Conservation (phyloP, 495 filamentous ascomycete species). For the Chlorociboria aeruginascens region DNA sequence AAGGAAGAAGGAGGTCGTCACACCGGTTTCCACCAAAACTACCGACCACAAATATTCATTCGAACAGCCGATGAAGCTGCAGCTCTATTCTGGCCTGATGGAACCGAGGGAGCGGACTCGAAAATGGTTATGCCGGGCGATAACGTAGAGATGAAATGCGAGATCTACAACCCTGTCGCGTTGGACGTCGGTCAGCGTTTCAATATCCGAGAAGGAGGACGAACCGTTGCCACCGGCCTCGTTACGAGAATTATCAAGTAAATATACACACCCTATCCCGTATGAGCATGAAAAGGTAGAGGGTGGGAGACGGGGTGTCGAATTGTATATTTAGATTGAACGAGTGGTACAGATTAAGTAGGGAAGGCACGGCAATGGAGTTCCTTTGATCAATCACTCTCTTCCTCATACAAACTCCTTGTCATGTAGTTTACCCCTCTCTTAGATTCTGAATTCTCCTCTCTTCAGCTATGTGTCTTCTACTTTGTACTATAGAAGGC, state of each 20-base stretch:
- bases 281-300: background rate
- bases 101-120: conserved; percentile 45
- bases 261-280: conserved; percentile 3
- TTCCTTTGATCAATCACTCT: conserved; percentile 7
- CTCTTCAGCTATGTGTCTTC: conserved; percentile 18
- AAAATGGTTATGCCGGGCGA: conserved; percentile 93
- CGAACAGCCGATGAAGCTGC: conserved; percentile 88
- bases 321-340: conserved; percentile 15
- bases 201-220: conserved; percentile 92
- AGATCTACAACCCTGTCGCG: conserved; percentile 68
- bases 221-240: conserved; percentile 85
- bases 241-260: conserved; percentile 75
- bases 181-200: conserved; percentile 83
- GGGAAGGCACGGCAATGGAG: conserved; percentile 18
- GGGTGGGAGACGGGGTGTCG: too few relatives aligned
- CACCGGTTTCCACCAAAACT: conserved; percentile 86
- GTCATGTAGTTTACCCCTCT: conserved; percentile 12
- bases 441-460: conserved; percentile 18
- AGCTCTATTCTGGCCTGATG: conserved; percentile 72
- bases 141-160: conserved; percentile 91
- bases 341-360: conserved; percentile 1
- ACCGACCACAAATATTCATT: conserved; percentile 90
- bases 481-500: conserved; percentile 13
- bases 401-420: background rate
- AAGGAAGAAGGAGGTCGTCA: conserved; percentile 97